Base-by-base conservation (phyloP, 192 early-diverging fungal species). In the Dissophora globulifera region DNA sequence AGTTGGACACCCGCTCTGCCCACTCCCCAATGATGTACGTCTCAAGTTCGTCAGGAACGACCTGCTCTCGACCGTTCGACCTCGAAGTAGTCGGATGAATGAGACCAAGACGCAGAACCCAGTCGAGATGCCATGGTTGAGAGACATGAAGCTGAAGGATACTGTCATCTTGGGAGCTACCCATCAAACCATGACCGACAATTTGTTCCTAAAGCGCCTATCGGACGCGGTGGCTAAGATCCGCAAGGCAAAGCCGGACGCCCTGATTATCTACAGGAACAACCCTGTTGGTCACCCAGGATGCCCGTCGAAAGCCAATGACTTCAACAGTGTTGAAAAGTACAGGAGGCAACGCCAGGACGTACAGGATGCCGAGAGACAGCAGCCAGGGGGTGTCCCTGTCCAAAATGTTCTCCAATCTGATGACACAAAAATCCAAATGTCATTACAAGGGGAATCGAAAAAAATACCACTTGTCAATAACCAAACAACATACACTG, bases 1-100 rank as follows among this genome's bases (percentile, higher is more conserved):
- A 0, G 58, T 62, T 11, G 72, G 72, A 17, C 80, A 78, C 27
- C 58, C 64, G 25, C 57, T 81, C 16, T 81, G 74, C 25, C 72
- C 72, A 17, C n/a, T 62, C 23, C 62, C 51, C 0, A 45, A 67
- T 38, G 56, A 67, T 33, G 47, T 64, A 27, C 59, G 55, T 23
- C 59, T 81, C 22, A 81, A 71, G 30, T 81, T 72, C 61, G 56
- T 86, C 9, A 65, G 86, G 10, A 86, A 88, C 64, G 86, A 88
- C 53, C 8, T 82, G 4, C 46, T 88, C 3, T 84, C 86, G 1
- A 30, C 62, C 0, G 29, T 50, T 0, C 60, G 65, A 20, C 40
- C 30, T 1, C 42, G 56, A 13, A 49, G 29, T 22, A 57, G 62
- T 0, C 23, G 41, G 4, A 16, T 52, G 3, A 79, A 79, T 16